Conservation (phyloP, 371 early-diverging fungal species). For the Furculomyces boomerangus region DNA sequence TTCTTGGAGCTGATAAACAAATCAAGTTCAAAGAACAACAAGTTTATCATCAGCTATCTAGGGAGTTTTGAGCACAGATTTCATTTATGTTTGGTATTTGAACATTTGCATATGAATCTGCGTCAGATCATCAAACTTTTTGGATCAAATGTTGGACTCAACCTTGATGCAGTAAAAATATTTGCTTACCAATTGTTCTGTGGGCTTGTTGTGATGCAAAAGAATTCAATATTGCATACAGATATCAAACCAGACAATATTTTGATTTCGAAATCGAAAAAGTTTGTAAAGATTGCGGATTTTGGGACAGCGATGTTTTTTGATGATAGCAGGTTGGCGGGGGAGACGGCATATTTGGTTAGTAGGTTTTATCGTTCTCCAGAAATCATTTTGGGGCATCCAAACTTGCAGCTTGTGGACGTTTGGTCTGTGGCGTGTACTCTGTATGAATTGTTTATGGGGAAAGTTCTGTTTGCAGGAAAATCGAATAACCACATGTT, state of each 20-base stretch:
- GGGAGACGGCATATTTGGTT: conserved; percentile 88
- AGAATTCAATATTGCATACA: conserved; percentile 77
- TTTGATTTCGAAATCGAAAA: conserved; percentile 63
- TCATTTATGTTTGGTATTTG: conserved; percentile 90
- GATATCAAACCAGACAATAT: conserved; percentile 99
- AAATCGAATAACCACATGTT: conserved; percentile 92
- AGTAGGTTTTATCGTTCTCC: conserved; percentile 98
- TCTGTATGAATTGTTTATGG: conserved; percentile 90
- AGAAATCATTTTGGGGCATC: conserved; percentile 89
- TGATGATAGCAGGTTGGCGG: conserved; percentile 9
- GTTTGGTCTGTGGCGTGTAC: conserved; percentile 99
- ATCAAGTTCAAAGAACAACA: conserved; percentile 69
- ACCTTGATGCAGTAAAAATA: conserved; percentile 74
- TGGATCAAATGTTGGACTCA: conserved; percentile 80
- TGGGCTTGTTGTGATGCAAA: conserved; percentile 62
- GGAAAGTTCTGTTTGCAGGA: conserved; percentile 87
- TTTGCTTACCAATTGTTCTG: conserved; percentile 85
- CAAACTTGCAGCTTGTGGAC: conserved; percentile 59
- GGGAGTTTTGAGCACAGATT: conserved; percentile 76
- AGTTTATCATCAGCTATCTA: conserved; percentile 65
- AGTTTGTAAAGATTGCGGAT: conserved; percentile 76
- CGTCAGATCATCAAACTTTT: conserved; percentile 84
- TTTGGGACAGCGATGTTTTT: conserved; percentile 83
- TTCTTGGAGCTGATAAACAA: conserved; percentile 65
- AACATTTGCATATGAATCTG: conserved; percentile 65